phyloP scores from a whole-genome alignment of 805 yeast species.

The Kuraishia cidri region DNA sequence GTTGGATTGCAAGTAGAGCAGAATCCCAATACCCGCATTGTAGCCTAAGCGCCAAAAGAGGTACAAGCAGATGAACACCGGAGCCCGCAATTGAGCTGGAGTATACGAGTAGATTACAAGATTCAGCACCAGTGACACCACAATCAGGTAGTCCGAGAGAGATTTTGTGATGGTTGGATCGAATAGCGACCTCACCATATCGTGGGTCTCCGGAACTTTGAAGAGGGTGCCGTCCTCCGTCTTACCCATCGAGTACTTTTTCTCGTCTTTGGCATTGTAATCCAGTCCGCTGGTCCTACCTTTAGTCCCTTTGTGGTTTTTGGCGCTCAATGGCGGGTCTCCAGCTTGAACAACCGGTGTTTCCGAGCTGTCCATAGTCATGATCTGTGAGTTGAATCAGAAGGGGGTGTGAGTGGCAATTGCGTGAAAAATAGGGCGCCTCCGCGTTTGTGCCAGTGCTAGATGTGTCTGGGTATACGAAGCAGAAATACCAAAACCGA shows the following conservation, averaged over 20 bases:
- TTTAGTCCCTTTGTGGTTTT: too few species aligned
- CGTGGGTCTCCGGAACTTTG: conserved; percentile 59
- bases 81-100: conserved; percentile 14
- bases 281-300: not conserved
- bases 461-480: too few species aligned
- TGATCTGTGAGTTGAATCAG: too few species aligned
- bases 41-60: conserved; percentile 69
- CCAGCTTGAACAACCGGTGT: too few species aligned
- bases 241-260: conserved; percentile 24
- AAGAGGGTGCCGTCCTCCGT: conserved; percentile 35
- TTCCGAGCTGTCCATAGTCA: too few species aligned
- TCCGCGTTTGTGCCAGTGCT: too few species aligned
- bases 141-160: conserved; percentile 51
- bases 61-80: conserved; percentile 45
- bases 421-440: too few species aligned
- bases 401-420: too few species aligned
- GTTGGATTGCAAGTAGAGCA: conserved; percentile 60
- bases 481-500: too few species aligned
- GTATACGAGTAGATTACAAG: conserved; percentile 19
- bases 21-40: conserved; percentile 72
- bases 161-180: conserved; percentile 72
- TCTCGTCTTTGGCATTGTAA: conserved; percentile 8
- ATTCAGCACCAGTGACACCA: conserved; percentile 29
- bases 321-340: too few species aligned
- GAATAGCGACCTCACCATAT: conserved; percentile 74